Base-by-base conservation (phyloP, 192 early-diverging fungal genomes). In the Kickxella alabastrina region DNA sequence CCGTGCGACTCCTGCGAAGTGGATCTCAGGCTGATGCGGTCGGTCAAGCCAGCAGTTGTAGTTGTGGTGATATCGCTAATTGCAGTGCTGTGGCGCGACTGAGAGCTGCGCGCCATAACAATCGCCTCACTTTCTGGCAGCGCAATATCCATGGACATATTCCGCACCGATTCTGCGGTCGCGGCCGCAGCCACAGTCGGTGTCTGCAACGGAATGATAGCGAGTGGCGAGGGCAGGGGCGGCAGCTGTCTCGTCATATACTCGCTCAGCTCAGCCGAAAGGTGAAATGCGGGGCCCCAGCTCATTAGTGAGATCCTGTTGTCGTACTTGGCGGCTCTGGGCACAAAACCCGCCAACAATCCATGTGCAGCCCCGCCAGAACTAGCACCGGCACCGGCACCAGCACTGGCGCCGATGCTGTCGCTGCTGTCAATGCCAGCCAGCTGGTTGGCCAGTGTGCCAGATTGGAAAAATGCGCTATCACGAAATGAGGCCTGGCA, bases 1-100 rank as follows among this genome's bases (percentile, higher is more conserved):
- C 50, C 28, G 10, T 52, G 63, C 22, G 63, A 62, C 18, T 54
- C 37, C 14, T 59, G 54, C 27, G 58, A 62, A n/a, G 45, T 34
- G 13, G 63, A 62, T 43, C 59, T 52, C 4, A 36, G 17, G 43
- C 70, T 66, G 26, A 13, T 27, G 21, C 50, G 59, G 19, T 52
- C 43, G 32, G 37, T 29, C 8, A 46, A 43, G n/a, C 21, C 49
- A 4, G 40, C 0, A 12, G 44, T 7, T 4, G 43, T 17, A 6
- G 32, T 3, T 18, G 46, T 18, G 4, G 28, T 19, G 13, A 31
- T 6, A 23, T 28, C 24, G 26, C 43, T 36, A 31, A 22, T 34
- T 15, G 31, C 6, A 10, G 31, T 65, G 49, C 36, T 48, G 26
- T 61, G 37, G 35, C 47, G 48, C 19, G 19, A 14, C 13, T 26